Conservation (phyloP, 2,329 filamentous ascomycete species). For the Clarireedia hainanense region DNA sequence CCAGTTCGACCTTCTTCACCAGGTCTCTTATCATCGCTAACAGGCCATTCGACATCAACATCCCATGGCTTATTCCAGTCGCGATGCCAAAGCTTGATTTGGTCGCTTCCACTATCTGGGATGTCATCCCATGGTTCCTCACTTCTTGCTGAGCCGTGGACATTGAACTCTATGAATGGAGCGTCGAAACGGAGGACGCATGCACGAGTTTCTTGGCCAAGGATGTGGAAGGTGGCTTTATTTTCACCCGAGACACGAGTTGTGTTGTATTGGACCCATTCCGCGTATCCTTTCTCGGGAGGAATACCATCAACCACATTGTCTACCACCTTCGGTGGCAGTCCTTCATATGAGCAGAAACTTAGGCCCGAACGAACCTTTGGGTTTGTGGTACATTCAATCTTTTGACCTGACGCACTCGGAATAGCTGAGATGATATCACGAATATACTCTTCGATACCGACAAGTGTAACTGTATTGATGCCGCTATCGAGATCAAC, state of each 20-base stretch:
- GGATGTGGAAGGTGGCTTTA: constrained; percentile 56
- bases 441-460: constrained; percentile 59
- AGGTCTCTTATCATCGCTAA: constrained; percentile 24
- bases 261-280: constrained; percentile 62
- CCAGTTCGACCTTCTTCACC: constrained; percentile 46
- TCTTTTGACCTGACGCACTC: constrained; percentile 54
- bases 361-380: constrained; percentile 42
- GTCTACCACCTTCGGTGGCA: constrained; percentile 56
- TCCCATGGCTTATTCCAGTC: constrained; percentile 71
- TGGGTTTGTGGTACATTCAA: constrained; percentile 42
- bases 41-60: constrained; percentile 56
- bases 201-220: constrained; percentile 66
- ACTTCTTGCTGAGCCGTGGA: constrained; percentile 51
- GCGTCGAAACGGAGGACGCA: constrained; percentile 67
- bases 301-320: constrained; percentile 34
- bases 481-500: constrained; percentile 68
- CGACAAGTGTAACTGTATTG: constrained; percentile 62
- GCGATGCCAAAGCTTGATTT: constrained; percentile 74
- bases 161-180: constrained; percentile 56
- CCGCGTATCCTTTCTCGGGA: constrained; percentile 37
- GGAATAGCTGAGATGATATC: constrained; percentile 63
- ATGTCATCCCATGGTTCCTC: constrained; percentile 55
- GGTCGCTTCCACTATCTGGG: constrained; percentile 53
- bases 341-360: constrained; percentile 65
- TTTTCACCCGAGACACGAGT: constrained; percentile 36